Evolutionary conservation across 352 stramenopile genomes (phyloP).

Genomic region (Peronospora belbahrii): DNA sequence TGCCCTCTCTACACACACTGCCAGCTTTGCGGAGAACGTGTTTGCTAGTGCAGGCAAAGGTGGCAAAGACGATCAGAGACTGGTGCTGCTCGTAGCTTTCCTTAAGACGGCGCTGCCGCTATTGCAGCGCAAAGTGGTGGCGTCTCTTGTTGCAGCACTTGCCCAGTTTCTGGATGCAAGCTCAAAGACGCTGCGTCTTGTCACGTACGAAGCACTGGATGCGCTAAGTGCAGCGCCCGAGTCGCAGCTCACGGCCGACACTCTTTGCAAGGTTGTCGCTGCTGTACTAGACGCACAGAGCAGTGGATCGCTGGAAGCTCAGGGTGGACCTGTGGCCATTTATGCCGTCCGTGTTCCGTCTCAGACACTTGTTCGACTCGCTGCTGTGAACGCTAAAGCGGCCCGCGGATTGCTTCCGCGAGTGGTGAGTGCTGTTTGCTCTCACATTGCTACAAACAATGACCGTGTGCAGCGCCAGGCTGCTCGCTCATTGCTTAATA

Average conservation of each 20-base stretch:
- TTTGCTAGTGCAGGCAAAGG: constrained; percentile 36
- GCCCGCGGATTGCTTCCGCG: constrained; percentile 63
- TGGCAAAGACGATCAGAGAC: constrained; percentile 60
- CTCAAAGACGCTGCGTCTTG: constrained; percentile 68
- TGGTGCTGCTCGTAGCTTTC: constrained; percentile 77
- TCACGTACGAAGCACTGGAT: constrained; percentile 72
- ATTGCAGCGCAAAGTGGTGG: constrained; percentile 73
- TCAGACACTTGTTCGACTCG: constrained; percentile 56
- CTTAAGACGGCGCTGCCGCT: constrained; percentile 70
- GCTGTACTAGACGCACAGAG: constrained; percentile 55
- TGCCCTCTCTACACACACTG: constrained; percentile 79
- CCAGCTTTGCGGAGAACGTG: constrained; percentile 81
- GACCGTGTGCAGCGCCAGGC: constrained; percentile 55
- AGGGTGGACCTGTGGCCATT: constrained; percentile 37
- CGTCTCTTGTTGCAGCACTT: constrained; percentile 65
- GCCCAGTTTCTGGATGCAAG: constrained; percentile 65
- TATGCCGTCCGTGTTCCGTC: constrained; percentile 63
- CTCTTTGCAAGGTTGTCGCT: constrained; percentile 52
- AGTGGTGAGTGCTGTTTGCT: constrained; percentile 61
- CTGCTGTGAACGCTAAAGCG: constrained; percentile 43
- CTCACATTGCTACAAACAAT: constrained; percentile 61
- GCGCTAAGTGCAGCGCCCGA: constrained; percentile 41
- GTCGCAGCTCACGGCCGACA: constrained; percentile 58
- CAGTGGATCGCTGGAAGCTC: constrained; percentile 50
- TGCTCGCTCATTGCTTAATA: constrained; percentile 49